Base-by-base conservation (phyloP, 495 filamentous ascomycete genomes). In the Corynascus novoguineensis region DNA sequence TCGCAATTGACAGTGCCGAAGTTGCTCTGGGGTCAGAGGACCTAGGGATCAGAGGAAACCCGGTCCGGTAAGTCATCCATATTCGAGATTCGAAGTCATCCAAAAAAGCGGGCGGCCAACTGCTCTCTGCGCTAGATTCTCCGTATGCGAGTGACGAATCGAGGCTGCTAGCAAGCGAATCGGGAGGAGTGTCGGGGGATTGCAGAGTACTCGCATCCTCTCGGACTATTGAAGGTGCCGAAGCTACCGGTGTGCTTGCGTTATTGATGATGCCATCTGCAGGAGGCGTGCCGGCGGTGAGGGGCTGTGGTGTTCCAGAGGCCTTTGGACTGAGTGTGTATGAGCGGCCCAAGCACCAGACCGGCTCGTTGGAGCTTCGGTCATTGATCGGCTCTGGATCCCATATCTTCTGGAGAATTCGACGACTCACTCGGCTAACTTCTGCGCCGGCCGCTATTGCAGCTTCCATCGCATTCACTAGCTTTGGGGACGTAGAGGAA, bases 51-150 rank as follows among this genome's bases (percentile, higher is more conserved):
- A 83, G 75, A 5, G 84, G 74, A 66, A 99, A 99, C 62, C 86
- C 86, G 22, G 85, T 92, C 45, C 95, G 86, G 65, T 99, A 99
- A 11, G 93, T 97, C 76, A 99, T 86, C 95, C 95, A 99, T 69
- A 96, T 83, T 54, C 83, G 81, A 6, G 90, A 90, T 69, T 96
- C 92, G 63, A 97, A 95, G 68, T 99, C 95, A 49, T 89, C 86
- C 51, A 97, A 72, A 63, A 97, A 99, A 4, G 80, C 79, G 10
- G 82, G 73, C 24, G 95, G 95, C 95, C 95, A 99, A 44, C 84
- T 83, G 22, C 81, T 80, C 57, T 83, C 81, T 25, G 69, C 67
- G 19, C 66, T 69, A 25, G 66, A 65, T 55, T 79, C 75, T 48
- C 77, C 73, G 62, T 76, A 77, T 5, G 75, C 73, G 25, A 78